phyloP scores from a whole-genome alignment of 1,139 yeast genomes.

The Magnusiomyces fungicola region DNA sequence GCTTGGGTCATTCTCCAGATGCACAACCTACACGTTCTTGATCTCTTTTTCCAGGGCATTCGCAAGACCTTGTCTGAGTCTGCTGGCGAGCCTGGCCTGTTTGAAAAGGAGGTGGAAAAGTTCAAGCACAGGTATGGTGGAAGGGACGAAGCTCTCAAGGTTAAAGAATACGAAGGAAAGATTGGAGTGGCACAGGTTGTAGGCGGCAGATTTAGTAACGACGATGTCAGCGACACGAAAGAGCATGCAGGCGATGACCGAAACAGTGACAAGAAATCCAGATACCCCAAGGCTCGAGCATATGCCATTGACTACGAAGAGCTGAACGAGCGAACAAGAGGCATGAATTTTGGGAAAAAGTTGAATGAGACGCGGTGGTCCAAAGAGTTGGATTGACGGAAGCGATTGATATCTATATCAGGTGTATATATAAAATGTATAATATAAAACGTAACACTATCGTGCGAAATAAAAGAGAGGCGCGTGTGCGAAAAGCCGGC shows the following conservation, averaged over 20 bases:
- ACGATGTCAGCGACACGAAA: too few species aligned
- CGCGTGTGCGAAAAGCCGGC: too few species aligned
- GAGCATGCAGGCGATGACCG: too few species aligned
- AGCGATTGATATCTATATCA: too few species aligned
- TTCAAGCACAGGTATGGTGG: conserved; percentile 27
- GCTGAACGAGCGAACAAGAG: neutral
- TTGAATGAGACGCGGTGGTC: conserved; percentile 43
- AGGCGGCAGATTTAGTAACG: neutral
- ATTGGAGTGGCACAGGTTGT: neutral
- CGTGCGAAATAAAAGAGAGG: too few species aligned
- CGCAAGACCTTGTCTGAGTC: conserved; percentile 23
- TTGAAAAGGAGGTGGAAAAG: conserved; percentile 22
- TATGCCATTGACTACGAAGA: neutral
- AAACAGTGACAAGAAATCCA: neutral
- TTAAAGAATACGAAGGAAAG: neutral
- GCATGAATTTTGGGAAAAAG: conserved; percentile 24
- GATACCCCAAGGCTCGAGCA: conserved; percentile 1
- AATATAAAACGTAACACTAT: too few species aligned
- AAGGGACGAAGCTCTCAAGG: neutral
- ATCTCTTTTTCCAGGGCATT: conserved; percentile 30
- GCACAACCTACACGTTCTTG: conserved; percentile 31
- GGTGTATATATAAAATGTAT: too few species aligned
- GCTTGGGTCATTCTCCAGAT: conserved; percentile 37
- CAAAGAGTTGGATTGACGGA: conserved; percentile 18
- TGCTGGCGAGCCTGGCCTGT: conserved; percentile 22